Percentiles rank a stretch among this genome's conserved stretches.
These are phyloP conservation scores for Pythium phragmiticola DNA, from an alignment of 352 stramenopile species.

Conservation along the genomic window DNA sequence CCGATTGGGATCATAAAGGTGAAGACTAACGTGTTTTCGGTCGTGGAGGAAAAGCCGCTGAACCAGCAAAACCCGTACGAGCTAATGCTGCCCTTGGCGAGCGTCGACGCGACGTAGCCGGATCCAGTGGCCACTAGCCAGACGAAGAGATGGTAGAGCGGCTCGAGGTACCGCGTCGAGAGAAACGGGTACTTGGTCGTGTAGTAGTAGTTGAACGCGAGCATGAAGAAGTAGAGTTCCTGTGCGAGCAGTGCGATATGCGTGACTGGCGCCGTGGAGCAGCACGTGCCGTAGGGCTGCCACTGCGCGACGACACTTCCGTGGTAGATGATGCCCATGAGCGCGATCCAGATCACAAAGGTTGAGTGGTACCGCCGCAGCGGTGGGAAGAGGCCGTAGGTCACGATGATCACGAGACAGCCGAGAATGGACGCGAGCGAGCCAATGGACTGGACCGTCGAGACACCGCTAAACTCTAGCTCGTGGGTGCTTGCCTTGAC, in stretches of 20 bases:
- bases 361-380: conserved; percentile 78
- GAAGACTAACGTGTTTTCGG: conserved; percentile 51
- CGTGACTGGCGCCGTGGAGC: conserved; percentile 53
- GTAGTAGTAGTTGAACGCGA: conserved; percentile 87
- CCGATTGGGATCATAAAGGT: conserved; percentile 61
- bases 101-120: conserved; percentile 48
- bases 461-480: conserved; percentile 52
- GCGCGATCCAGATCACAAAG: conserved; percentile 78
- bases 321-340: conserved; percentile 82
- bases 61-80: conserved; percentile 88
- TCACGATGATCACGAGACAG: conserved; percentile 77
- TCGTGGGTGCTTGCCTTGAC: conserved; percentile 19
- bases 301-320: conserved; percentile 60
- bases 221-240: conserved; percentile 84
- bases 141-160: conserved; percentile 70
- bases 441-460: conserved; percentile 53
- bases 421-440: conserved; percentile 71
- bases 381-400: conserved; percentile 78
- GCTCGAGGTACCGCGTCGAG: conserved; percentile 63
- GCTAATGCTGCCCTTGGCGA: conserved; percentile 49
- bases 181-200: conserved; percentile 87
- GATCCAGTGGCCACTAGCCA: conserved; percentile 53
- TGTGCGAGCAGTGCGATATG: conserved; percentile 75
- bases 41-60: conserved; percentile 28
- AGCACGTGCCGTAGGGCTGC: conserved; percentile 55